Conservation (phyloP, 2,329 filamentous ascomycete genomes). For the Neopestalotiopsis sp. region DNA sequence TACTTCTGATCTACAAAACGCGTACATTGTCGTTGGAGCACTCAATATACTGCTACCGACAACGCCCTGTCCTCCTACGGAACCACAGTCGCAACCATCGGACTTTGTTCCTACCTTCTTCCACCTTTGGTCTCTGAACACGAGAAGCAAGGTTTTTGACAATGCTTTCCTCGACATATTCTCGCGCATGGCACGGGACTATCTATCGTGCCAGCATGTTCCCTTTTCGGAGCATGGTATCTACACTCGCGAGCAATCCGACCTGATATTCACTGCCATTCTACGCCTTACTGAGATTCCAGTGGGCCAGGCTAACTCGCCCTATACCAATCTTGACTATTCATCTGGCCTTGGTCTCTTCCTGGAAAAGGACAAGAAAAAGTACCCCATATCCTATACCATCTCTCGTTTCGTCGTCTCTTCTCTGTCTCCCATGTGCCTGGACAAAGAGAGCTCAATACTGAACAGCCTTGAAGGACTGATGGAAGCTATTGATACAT, state of each 20-base stretch:
- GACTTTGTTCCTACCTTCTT: slow-evolving; percentile 93
- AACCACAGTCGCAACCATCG: slow-evolving; percentile 80
- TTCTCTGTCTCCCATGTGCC: slow-evolving; percentile 85
- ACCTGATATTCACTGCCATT: slow-evolving; percentile 90
- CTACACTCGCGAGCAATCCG: slow-evolving; percentile 90
- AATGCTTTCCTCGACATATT: slow-evolving; percentile 88
- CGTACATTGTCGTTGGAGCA: slow-evolving; percentile 88
- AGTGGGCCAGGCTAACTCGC: slow-evolving; percentile 92
- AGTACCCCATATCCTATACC: slow-evolving; percentile 89
- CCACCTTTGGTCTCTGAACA: slow-evolving; percentile 93
- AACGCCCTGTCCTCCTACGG: slow-evolving; percentile 73
- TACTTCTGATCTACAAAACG: slow-evolving; percentile 88
- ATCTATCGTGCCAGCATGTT: slow-evolving; percentile 75
- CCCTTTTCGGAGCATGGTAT: slow-evolving; percentile 87
- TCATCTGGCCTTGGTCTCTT: slow-evolving; percentile 83
- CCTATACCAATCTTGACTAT: slow-evolving; percentile 86
- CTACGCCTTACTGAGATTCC: slow-evolving; percentile 92
- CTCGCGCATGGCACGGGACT: slow-evolving; percentile 86
- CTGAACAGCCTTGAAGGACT: slow-evolving; percentile 86
- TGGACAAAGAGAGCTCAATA: slow-evolving; percentile 79
- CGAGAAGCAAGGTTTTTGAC: slow-evolving; percentile 86
- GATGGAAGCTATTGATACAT: slow-evolving; percentile 94
- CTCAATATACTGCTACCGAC: slow-evolving; percentile 91
- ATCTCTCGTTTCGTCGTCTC: slow-evolving; percentile 93
- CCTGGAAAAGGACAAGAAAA: slow-evolving; percentile 90